A percentile compares a stretch with the other conserved stretches of the same genome.
phyloP scores from a whole-genome alignment of 495 filamentous ascomycete genomes.

The Aspergillus avenaceus region DNA sequence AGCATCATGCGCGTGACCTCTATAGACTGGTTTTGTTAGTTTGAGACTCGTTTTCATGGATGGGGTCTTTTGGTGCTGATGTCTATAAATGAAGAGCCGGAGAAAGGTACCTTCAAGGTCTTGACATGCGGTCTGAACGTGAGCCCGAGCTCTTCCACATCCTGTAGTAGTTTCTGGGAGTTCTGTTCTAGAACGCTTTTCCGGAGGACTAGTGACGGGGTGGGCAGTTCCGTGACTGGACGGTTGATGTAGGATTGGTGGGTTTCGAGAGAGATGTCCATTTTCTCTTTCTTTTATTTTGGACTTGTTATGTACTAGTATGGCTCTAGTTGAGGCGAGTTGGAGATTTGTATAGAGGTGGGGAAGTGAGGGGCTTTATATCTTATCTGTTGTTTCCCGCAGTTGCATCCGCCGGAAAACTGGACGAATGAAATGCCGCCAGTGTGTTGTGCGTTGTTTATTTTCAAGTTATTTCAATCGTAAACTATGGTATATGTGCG shows the following conservation, averaged over 20 bases:
- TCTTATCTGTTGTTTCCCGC: no score
- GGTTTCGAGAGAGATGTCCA: constrained; percentile 24
- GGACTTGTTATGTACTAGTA: no score
- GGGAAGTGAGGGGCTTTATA: background rate
- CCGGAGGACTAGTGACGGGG: constrained; percentile 28
- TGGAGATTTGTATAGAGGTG: no score
- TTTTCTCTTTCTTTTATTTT: no score
- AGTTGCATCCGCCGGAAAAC: no score
- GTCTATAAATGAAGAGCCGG: no score
- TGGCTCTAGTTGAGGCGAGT: no score
- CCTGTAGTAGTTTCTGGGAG: constrained; percentile 21
- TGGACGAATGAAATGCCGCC: no score
- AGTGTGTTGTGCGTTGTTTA: no score
- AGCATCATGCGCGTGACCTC: constrained; percentile 34
- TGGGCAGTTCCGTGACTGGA: constrained; percentile 23
- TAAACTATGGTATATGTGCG: no score
- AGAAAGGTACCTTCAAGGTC: constrained; percentile 27
- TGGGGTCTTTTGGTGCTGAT: background rate
- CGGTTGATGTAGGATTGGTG: constrained; percentile 27
- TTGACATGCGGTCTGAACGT: constrained; percentile 33
- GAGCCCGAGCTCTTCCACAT: constrained; percentile 29
- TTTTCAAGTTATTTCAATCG: no score
- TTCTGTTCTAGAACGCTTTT: constrained; percentile 28
- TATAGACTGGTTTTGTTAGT: constrained; percentile 16
- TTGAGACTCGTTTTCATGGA: background rate